phyloP scores from a whole-genome alignment of 805 yeast species.

The Pichia exigua region DNA sequence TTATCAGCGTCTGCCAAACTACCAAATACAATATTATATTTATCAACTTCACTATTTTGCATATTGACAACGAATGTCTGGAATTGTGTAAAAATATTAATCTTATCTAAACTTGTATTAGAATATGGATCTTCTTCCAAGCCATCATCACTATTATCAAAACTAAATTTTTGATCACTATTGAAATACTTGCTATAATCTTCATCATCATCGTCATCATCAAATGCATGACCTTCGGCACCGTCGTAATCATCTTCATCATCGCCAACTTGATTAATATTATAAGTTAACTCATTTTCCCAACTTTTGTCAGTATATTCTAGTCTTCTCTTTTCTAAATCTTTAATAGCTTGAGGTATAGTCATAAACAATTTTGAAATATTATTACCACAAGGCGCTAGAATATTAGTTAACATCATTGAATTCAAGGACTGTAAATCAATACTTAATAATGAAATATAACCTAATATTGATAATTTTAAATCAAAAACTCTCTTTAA shows the following conservation, averaged over 20 bases:
- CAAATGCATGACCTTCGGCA: slow-evolving; percentile 21
- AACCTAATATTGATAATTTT: slow-evolving; percentile 65
- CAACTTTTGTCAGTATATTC: slow-evolving; percentile 31
- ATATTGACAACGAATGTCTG: slow-evolving; percentile 44
- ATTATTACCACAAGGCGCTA: slow-evolving; percentile 43
- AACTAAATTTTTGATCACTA: slow-evolving; percentile 23
- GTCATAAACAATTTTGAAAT: slow-evolving; percentile 46
- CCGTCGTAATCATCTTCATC: slow-evolving; percentile 21
- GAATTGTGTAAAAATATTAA: slow-evolving; percentile 65
- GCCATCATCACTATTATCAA: slow-evolving; percentile 56
- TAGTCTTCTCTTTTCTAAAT: slow-evolving; percentile 55
- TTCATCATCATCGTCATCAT: slow-evolving; percentile 23
- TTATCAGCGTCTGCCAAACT: slow-evolving; percentile 20
- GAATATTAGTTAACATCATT: slow-evolving; percentile 25
- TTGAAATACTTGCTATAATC: slow-evolving; percentile 31
- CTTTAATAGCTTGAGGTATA: slow-evolving; percentile 65
- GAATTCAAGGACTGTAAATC: slow-evolving; percentile 15
- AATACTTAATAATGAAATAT: slow-evolving; percentile 41
- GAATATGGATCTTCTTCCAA: slow-evolving; percentile 76
- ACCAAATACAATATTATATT: slow-evolving; percentile 18
- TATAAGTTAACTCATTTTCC: slow-evolving; percentile 13
- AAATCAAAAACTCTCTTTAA: slow-evolving; percentile 72
- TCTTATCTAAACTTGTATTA: slow-evolving; percentile 67
- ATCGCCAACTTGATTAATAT: slow-evolving; percentile 13
- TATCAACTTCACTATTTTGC: slow-evolving; percentile 37